Evolutionary conservation across 371 early-diverging fungal species (phyloP), one percentile per base, ranked within the genome.

Genomic region (Aphelidium insulamus): DNA sequence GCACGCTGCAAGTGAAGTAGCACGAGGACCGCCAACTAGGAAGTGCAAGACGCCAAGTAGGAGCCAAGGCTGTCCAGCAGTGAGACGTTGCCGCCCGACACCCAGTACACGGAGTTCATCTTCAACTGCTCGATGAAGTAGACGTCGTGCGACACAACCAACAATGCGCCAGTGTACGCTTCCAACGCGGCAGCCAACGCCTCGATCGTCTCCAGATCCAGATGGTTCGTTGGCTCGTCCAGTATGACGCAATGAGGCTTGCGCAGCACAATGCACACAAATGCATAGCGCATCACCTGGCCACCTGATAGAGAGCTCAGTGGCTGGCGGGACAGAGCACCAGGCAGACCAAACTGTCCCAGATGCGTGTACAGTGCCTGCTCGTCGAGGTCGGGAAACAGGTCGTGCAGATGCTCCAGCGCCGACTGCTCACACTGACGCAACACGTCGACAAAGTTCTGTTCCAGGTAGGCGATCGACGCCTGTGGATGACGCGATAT

Each of bases 151-250:
- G 69, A 66, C 11, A 78, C 72, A 12, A 67, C 34, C 5, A 78
- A 52, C 14, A 76, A 51, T 5, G 62, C 69, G 2, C 79, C 68
- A 2, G 59, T 36, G 40, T 52, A 79, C 6, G 48, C 60, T 18
- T 55, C 49, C 16, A 79, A 41, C 1, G 66, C 68, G 7, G 65
- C 62, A 4, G 62, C 55, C 10, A 79, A 35, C 5, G 59, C 59
- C 23, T 74, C 69, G 7, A 75, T 66, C 5, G 69, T 68, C 12
- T 66, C 68, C 64, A 79, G 69, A 56, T 79, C 77, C 41, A 69
- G 48, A 38, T 77, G 77, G 44, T 82, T 86, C 15, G 78, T 79
- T 28, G 77, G 73, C 56, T 84, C 84, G 48, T 84, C 84, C 16
- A 81, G 54, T 22, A 81, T 52, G 20, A 87, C 46, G 6, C 87